phyloP scores from a whole-genome alignment of 257 asterid genomes.

The Primulina eburnea region DNA sequence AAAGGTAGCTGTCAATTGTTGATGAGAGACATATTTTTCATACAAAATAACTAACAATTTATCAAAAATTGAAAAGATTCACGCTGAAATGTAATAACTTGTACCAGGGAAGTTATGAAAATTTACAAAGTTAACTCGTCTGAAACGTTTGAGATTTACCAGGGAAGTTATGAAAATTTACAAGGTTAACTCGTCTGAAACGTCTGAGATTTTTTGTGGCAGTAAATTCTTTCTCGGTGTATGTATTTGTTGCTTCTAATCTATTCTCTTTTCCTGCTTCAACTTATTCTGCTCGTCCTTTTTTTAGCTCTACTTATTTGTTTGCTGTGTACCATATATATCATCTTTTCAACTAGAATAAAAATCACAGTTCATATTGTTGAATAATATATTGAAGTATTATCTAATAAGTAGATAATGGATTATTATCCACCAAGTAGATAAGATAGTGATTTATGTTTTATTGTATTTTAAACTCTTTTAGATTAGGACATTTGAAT shows the following conservation, averaged over 20 bases:
- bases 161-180: too few species aligned
- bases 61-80: not conserved
- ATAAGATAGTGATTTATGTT: too few species aligned
- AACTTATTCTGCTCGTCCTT: not conserved
- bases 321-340: not conserved
- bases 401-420: too few species aligned
- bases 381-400: too few species aligned
- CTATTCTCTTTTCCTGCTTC: slow-evolving; percentile 1
- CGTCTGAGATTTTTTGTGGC: not conserved
- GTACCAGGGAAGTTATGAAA: slow-evolving; percentile 5
- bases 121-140: too few species aligned
- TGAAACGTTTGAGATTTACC: too few species aligned
- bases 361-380: not conserved
- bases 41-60: not conserved
- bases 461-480: too few species aligned
- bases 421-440: too few species aligned
- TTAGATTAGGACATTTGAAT: too few species aligned
- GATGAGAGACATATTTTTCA: slow-evolving; percentile 6
- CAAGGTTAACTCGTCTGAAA: slow-evolving; percentile 13
- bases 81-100: not conserved
- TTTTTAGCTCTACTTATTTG: not conserved
- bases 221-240: not conserved
- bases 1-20: not conserved
- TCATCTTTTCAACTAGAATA: not conserved
- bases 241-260: not conserved